These are phyloP conservation scores for Rhizoclosmatium sp. DNA, from an alignment of 192 early-diverging fungal species.

Conservation along the genomic window DNA sequence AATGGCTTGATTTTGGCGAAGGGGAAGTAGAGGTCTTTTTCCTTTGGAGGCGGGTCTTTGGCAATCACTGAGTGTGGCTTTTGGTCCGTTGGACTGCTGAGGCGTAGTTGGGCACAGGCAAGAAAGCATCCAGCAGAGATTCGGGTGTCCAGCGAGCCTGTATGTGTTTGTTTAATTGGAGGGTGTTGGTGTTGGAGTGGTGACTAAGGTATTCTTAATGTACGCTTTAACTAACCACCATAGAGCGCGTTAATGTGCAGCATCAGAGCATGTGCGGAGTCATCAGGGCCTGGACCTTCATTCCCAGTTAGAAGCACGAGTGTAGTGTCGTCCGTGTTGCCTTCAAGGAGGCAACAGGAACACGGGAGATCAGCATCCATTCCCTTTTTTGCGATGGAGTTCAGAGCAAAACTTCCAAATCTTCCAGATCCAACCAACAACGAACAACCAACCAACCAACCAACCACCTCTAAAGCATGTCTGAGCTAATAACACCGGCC, in stretches of 20 bases:
- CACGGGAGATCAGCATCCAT: no score
- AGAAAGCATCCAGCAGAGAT: not conserved
- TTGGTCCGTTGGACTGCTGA: not conserved
- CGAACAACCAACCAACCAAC: no score
- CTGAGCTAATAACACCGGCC: conserved; percentile 42
- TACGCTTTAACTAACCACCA: not conserved
- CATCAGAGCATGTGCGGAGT: not conserved
- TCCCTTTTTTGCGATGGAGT: no score
- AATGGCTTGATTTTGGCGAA: not conserved
- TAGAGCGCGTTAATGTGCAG: not conserved
- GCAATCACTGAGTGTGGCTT: not conserved
- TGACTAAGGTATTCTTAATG: not conserved
- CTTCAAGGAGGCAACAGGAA: not conserved
- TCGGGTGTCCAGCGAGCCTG: not conserved
- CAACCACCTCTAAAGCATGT: no score
- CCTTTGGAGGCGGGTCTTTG: not conserved
- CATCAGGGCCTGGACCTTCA: not conserved
- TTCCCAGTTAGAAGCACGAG: not conserved
- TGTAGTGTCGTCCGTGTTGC: not conserved
- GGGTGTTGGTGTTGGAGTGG: not conserved
- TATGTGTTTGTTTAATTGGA: no score
- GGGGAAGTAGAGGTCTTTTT: not conserved
- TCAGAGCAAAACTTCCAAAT: no score
- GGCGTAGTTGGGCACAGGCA: not conserved
- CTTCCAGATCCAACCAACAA: no score